phyloP scores from a whole-genome alignment of 2,329 filamentous ascomycete genomes.

The Scolecobasidium constrictum region DNA sequence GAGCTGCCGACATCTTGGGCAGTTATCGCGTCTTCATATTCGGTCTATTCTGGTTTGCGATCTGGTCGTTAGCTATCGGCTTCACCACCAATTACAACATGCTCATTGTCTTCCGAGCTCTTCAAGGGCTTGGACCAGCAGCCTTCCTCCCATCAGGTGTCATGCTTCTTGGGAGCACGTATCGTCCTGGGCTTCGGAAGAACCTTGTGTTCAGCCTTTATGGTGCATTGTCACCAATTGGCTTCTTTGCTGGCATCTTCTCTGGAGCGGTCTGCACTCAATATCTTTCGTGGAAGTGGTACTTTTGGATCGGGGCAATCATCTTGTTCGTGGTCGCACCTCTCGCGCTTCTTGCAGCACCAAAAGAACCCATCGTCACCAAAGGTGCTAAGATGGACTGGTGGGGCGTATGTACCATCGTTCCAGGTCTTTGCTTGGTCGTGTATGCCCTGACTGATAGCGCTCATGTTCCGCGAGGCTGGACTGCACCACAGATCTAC shows the following conservation, averaged over 20 bases:
- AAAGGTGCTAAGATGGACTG: slow-evolving; percentile 24
- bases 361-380: slow-evolving; percentile 10
- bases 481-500: slow-evolving; percentile 63
- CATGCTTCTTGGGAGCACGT: slow-evolving; percentile 53
- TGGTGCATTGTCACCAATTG: slow-evolving; percentile 39
- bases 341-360: neutral
- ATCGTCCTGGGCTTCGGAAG: slow-evolving; percentile 58
- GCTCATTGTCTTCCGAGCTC: slow-evolving; percentile 61
- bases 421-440: slow-evolving; percentile 36
- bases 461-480: slow-evolving; percentile 55
- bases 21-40: slow-evolving; percentile 52
- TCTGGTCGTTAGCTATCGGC: slow-evolving; percentile 60
- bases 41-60: slow-evolving; percentile 50
- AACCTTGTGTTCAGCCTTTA: slow-evolving; percentile 55
- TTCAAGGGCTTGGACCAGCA: slow-evolving; percentile 64
- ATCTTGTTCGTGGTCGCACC: slow-evolving; percentile 20
- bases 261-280: neutral
- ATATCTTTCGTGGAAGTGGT: slow-evolving; percentile 2
- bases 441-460: slow-evolving; percentile 68
- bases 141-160: slow-evolving; percentile 61
- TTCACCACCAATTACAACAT: slow-evolving; percentile 58
- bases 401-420: slow-evolving; percentile 23
- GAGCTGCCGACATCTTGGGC: slow-evolving; percentile 51
- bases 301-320: slow-evolving; percentile 12
- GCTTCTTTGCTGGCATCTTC: slow-evolving; percentile 25